Percentiles rank a stretch among this genome's conserved stretches.
Evolutionary conservation across 2,329 filamentous ascomycete genomes (phyloP).

Genomic region (Fusarium sacchari): DNA sequence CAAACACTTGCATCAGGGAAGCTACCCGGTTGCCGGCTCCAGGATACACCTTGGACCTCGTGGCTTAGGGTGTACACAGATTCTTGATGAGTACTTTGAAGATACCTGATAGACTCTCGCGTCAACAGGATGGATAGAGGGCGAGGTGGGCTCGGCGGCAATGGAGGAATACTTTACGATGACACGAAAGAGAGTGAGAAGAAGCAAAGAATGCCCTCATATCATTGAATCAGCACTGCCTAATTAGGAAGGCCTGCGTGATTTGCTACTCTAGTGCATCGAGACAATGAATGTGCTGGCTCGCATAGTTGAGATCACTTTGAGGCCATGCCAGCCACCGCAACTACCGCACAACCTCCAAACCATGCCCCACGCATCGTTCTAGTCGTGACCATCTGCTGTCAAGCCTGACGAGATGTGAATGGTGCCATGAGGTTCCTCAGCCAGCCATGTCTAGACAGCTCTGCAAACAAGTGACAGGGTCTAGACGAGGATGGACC

Average conservation of each 20-base stretch:
- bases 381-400: neutral
- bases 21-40: slow-evolving; percentile 8
- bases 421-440: neutral
- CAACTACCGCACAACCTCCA: slow-evolving; percentile 9
- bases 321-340: slow-evolving; percentile 11
- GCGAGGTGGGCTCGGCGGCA: neutral
- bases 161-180: neutral
- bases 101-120: neutral
- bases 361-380: slow-evolving; percentile 14
- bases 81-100: neutral
- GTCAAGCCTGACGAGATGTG: neutral
- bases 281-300: neutral
- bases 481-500: slow-evolving; percentile 4
- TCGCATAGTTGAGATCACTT: slow-evolving; percentile 11
- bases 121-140: neutral
- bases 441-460: neutral
- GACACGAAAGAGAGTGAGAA: neutral
- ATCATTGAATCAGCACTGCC: neutral
- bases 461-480: neutral
- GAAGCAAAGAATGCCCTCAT: neutral
- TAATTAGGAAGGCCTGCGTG: neutral
- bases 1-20: slow-evolving; percentile 23
- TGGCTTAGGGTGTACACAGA: neutral
- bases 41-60: slow-evolving; percentile 9
- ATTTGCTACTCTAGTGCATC: neutral